Evolutionary conservation across 495 filamentous ascomycete species (phyloP).

Genomic region (Neurospora sp.): DNA sequence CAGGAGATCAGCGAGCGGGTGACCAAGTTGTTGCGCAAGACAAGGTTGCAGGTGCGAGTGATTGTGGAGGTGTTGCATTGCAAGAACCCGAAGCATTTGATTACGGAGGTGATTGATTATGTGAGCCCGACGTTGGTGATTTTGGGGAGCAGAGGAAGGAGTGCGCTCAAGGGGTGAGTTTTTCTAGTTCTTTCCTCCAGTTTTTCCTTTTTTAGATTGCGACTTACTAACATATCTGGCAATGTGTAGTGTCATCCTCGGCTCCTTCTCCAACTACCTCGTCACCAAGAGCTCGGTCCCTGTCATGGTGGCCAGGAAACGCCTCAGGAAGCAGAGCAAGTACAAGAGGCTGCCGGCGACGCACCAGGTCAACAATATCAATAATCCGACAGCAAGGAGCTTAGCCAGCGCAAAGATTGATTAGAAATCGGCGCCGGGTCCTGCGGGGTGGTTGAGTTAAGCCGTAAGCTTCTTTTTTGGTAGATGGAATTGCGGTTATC

Average conservation of each 20-base stretch:
- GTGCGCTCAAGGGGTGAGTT: conserved; percentile 60
- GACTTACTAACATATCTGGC: too few species aligned
- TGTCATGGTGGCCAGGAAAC: conserved; percentile 83
- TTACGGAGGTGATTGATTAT: conserved; percentile 85
- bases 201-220: too few species aligned
- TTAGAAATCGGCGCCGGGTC: conserved; percentile 21
- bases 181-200: too few species aligned
- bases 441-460: neutral
- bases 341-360: conserved; percentile 47
- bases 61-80: conserved; percentile 96
- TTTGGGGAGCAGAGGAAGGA: conserved; percentile 79
- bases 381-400: conserved; percentile 49
- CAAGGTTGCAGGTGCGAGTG: conserved; percentile 77
- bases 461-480: neutral
- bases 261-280: conserved; percentile 94
- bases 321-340: conserved; percentile 64
- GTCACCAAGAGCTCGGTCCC: conserved; percentile 95
- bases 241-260: conserved; percentile 63
- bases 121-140: conserved; percentile 89
- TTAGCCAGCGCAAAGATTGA: conserved; percentile 58
- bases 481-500: neutral
- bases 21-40: conserved; percentile 77
- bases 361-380: conserved; percentile 63
- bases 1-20: conserved; percentile 70
- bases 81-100: conserved; percentile 82